Percentiles rank a stretch among this genome's conserved stretches.
phyloP scores from a whole-genome alignment of 805 yeast species.

The Lipomyces sp. region DNA sequence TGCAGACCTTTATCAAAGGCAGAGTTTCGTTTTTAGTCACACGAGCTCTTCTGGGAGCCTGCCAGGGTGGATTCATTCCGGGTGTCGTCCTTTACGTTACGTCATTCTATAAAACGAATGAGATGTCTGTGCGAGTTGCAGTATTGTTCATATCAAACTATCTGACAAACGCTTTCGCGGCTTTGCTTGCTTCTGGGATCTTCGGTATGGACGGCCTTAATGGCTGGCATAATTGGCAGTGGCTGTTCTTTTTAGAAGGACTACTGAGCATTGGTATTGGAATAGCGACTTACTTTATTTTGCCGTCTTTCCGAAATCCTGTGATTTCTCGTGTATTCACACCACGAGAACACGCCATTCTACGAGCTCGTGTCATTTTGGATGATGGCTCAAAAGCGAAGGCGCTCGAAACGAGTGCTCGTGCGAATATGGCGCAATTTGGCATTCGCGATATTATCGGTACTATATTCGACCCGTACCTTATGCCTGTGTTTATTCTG shows the following conservation, averaged over 20 bases:
- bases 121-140: slow-evolving; percentile 55
- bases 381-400: slow-evolving; percentile 63
- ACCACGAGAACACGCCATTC: slow-evolving; percentile 53
- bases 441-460: slow-evolving; percentile 42
- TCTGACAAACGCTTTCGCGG: slow-evolving; percentile 45
- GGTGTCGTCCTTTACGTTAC: slow-evolving; percentile 62
- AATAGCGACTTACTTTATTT: slow-evolving; percentile 42
- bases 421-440: slow-evolving; percentile 51
- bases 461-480: slow-evolving; percentile 49
- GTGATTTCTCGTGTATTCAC: slow-evolving; percentile 36
- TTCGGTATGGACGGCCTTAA: slow-evolving; percentile 48
- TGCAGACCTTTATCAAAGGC: slow-evolving; percentile 47
- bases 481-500: slow-evolving; percentile 52
- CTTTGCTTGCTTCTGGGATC: slow-evolving; percentile 54
- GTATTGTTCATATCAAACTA: slow-evolving; percentile 58
- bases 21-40: slow-evolving; percentile 46
- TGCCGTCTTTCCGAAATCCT: slow-evolving; percentile 45
- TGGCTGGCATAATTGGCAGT: slow-evolving; percentile 58
- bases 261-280: slow-evolving; percentile 52
- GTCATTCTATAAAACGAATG: slow-evolving; percentile 59
- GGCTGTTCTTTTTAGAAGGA: slow-evolving; percentile 65
- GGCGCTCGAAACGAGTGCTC: slow-evolving; percentile 40
- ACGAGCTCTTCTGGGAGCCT: slow-evolving; percentile 52
- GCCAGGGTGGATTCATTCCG: slow-evolving; percentile 70
- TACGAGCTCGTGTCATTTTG: slow-evolving; percentile 56